phyloP scores from a whole-genome alignment of 441 rosid species.

The Gossypium armourianum region DNA sequence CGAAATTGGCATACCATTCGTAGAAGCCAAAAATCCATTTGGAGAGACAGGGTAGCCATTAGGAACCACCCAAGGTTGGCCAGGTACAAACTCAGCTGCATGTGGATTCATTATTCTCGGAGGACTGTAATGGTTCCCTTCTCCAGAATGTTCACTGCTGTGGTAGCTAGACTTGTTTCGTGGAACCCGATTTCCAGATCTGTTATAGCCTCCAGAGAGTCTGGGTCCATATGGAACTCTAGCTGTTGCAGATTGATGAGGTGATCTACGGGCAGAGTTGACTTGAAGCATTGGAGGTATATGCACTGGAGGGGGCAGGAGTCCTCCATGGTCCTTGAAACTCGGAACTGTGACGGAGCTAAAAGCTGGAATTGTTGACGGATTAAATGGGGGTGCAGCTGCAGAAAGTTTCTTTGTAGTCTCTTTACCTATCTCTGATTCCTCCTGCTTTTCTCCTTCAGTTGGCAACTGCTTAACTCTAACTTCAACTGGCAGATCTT shows the following conservation, averaged over 20 bases:
- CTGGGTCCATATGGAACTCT: conserved; percentile 75
- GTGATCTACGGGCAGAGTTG: conserved; percentile 66
- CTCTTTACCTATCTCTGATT: conserved; percentile 43
- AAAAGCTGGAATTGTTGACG: conserved; percentile 50
- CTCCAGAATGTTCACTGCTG: conserved; percentile 39
- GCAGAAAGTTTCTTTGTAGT: conserved; percentile 63
- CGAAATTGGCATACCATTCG: conserved; percentile 45
- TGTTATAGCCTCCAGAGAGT: conserved; percentile 67
- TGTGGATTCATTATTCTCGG: conserved; percentile 69
- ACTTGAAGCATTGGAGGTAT: conserved; percentile 58
- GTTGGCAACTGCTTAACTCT: conserved; percentile 27
- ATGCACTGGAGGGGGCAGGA: conserved; percentile 60
- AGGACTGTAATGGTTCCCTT: conserved; percentile 42
- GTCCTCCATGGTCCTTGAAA: conserved; percentile 56
- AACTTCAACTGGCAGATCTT: conserved; percentile 26
- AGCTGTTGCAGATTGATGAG: conserved; percentile 66
- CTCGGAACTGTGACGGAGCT: conserved; percentile 51
- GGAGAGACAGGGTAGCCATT: conserved; percentile 66
- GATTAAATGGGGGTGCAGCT: conserved; percentile 67
- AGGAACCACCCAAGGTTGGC: conserved; percentile 84
- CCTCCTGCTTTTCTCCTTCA: conserved; percentile 45
- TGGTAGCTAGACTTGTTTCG: conserved; percentile 46
- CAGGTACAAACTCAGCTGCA: conserved; percentile 63
- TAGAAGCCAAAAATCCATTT: conserved; percentile 42
- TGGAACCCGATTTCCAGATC: conserved; percentile 50